Evolutionary conservation across 2,329 filamentous ascomycete genomes (phyloP).

Genomic region (Bipolaris oryzae): DNA sequence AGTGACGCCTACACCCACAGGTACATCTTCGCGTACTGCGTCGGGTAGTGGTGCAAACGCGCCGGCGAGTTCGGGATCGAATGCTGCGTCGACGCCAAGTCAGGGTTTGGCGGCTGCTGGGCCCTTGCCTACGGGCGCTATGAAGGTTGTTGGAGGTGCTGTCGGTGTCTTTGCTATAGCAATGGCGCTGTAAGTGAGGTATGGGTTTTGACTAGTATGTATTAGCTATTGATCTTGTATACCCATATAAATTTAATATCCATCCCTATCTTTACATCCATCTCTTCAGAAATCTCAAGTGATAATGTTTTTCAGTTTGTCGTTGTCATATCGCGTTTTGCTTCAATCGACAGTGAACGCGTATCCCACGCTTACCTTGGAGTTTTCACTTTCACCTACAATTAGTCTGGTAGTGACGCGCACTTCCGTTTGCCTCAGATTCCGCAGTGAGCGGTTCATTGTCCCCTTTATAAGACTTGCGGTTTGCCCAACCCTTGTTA

Average conservation of each 20-base stretch:
- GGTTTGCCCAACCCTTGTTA: too few species aligned
- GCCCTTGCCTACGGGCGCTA: slow-evolving; percentile 25
- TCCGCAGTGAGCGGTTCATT: neutral
- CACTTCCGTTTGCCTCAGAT: neutral
- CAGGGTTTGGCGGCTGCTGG: slow-evolving; percentile 26
- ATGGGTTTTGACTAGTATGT: neutral
- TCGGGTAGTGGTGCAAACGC: slow-evolving; percentile 12
- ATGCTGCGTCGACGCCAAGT: slow-evolving; percentile 13
- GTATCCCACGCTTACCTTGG: neutral
- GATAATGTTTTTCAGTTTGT: neutral
- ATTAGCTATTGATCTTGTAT: neutral
- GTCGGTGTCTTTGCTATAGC: slow-evolving; percentile 31
- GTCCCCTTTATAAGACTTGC: too few species aligned
- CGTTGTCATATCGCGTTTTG: neutral
- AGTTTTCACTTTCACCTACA: neutral
- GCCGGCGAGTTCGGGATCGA: slow-evolving; percentile 18
- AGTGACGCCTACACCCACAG: neutral
- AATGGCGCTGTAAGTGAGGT: slow-evolving; percentile 27
- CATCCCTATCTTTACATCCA: neutral
- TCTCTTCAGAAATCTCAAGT: neutral
- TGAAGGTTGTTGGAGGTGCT: slow-evolving; percentile 32
- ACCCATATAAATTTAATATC: neutral
- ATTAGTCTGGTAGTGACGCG: neutral
- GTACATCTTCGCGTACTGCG: neutral
- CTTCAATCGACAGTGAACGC: neutral